Base-by-base conservation (phyloP, 1,139 yeast genomes). In the Kodamaea alishanica region DNA sequence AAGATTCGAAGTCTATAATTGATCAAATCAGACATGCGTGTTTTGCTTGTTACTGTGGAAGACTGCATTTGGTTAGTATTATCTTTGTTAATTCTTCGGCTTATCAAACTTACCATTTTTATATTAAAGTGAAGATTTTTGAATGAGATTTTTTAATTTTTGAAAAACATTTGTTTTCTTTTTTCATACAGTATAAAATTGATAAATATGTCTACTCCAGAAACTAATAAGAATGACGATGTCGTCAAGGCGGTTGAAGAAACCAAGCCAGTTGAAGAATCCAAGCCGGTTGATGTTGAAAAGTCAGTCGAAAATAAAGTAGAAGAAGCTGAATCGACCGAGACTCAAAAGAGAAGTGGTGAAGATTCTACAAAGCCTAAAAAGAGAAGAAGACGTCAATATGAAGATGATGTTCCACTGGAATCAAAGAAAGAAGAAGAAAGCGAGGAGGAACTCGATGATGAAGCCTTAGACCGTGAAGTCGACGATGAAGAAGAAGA, bases 1-100 rank as follows among this genome's bases (percentile, higher is more conserved):
- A 82, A 73, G 26, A 89, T 84, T 42, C 84, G 75, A 38, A 92
- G 77, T 45, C 89, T 73, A 63, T 79, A 84, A 54, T 86, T 75
- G 42, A 92, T 66, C 47, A 90, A 70, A 54, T 84, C 92, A 24
- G 89, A 75, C 75, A 80, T 60, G 46, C 69, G 70, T 10, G 81
- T 74, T 54, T 71, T 75, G 46, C 70, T 74, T 24, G 69, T 53
- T 6, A 69, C 55, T 20, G 56, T 42, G 7, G 38, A 8, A 8
- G 45, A 37, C 45, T 43, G 30, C 12, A 28, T 15, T 15, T 9
- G 10, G 45, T 42, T 42, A 42, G 44, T 40, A 37, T 32, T 2
- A 15, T 6, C 20, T 15, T 15, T 15, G 20, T 10, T 15, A n/a
- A n/a, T 9, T 7, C 12, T n/a, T 28, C 20, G 3, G 22, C 5